Evolutionary conservation across 805 yeast genomes (phyloP), one percentile per base, ranked within the genome.

Genomic region (Kuraishia piskuri): DNA sequence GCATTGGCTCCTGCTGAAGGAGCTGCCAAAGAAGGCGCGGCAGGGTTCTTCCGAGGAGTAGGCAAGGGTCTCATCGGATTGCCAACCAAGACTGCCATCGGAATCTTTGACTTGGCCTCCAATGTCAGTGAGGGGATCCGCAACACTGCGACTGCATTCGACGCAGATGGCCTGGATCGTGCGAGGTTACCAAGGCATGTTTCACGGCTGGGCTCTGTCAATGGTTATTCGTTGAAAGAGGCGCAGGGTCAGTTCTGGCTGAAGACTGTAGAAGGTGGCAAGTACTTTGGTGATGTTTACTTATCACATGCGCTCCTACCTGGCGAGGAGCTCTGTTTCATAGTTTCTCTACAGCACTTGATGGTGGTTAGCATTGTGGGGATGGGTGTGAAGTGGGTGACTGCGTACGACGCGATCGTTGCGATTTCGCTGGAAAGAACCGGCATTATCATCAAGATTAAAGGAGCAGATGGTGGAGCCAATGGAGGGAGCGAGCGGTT

Each of bases 61-160:
- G 99, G 99, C 3, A 88, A 85, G 62, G 99, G 99, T 12, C 63
- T 95, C n/a, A 81, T 94, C 54, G 99, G 99, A 0, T 70, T 95
- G 26, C 99, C 99, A 0, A 91, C 99, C 0, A 94, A 94, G 72
- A 89, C 98, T 0, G 96, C 97, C 0, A 90, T 92, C 59, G 99
- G 99, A 12, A 66, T 94, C 22, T 84, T 94, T 59, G 99, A 94
- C 65, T 74, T 95, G 57, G 96, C 98, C 0, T 86, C 88, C 52
- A 92, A 89, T 67, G 84, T 94, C 40, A 84, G 96, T 70, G 97
- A 91, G 65, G 98, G 98, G 24, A 90, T 95, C 50, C 78, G 91
- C 56, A 91, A 86, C 65, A 88, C 97, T 0, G 90, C 99, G 0
- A 88, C 96, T 0, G 92, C 88, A 1, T 86, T 90, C 64, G 96